Conservation (phyloP, 306 rosid species). For the Biancaea sappan region DNA sequence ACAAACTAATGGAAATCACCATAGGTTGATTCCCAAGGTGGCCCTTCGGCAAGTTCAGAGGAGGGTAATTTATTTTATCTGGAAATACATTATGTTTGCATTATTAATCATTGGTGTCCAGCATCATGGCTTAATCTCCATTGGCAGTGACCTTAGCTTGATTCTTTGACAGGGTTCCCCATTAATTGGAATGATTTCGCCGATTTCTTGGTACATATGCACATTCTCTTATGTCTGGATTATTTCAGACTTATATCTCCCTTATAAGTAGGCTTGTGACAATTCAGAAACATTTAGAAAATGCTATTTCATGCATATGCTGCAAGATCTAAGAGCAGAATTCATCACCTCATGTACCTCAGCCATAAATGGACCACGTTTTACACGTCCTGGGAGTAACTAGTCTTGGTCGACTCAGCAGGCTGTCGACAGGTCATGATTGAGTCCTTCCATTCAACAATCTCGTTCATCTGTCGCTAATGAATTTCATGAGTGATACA, state of each 20-base stretch:
- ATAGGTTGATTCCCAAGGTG: slow-evolving; percentile 13
- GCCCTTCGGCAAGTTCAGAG: not conserved
- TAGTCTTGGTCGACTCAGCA: too few relatives aligned
- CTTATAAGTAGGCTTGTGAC: not conserved
- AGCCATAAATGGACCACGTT: too few relatives aligned
- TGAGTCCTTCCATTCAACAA: too few relatives aligned
- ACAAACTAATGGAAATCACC: not conserved
- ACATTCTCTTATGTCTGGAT: not conserved
- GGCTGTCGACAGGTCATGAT: too few relatives aligned
- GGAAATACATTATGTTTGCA: not conserved
- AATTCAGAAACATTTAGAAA: not conserved
- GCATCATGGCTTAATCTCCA: not conserved
- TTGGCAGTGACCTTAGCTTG: not conserved
- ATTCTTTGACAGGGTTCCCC: not conserved
- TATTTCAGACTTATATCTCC: not conserved
- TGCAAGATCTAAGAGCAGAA: too few relatives aligned
- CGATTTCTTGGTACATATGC: not conserved
- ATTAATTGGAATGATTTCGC: not conserved
- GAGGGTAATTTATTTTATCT: slow-evolving; percentile 12
- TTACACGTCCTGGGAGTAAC: too few relatives aligned
- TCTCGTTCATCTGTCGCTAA: too few relatives aligned
- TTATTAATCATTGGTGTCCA: not conserved
- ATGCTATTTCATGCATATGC: not conserved
- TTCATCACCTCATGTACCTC: too few relatives aligned
- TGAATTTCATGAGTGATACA: not conserved